phyloP scores from a whole-genome alignment of 805 yeast species.

The Saturnispora gosingensis region DNA sequence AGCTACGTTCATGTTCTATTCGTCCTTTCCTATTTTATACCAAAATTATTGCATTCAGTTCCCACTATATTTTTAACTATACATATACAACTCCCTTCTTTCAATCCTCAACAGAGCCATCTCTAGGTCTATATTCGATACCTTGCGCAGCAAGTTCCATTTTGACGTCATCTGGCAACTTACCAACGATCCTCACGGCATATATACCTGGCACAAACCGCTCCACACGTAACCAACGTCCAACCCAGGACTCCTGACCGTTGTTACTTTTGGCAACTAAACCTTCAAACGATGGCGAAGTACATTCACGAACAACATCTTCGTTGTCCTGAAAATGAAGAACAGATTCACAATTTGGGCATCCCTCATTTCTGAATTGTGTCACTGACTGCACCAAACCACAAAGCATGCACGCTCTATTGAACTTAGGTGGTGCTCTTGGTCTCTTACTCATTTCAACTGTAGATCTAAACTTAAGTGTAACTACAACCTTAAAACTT shows the following conservation, averaged over 20 bases:
- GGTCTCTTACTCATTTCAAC: conserved; percentile 21
- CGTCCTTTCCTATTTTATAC: not conserved
- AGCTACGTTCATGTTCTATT: not conserved
- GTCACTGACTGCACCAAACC: conserved; percentile 80
- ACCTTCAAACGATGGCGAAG: conserved; percentile 95
- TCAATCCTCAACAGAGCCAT: conserved; percentile 55
- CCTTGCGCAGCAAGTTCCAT: conserved; percentile 64
- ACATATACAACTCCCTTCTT: not conserved
- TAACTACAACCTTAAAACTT: not conserved
- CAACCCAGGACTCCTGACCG: conserved; percentile 78
- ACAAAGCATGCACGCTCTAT: conserved; percentile 96
- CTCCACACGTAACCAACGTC: conserved; percentile 89
- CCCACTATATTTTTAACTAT: not conserved
- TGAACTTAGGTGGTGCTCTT: conserved; percentile 45
- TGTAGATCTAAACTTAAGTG: not conserved
- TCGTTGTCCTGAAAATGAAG: conserved; percentile 72
- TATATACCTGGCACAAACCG: conserved; percentile 83
- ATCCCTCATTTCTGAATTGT: conserved; percentile 73
- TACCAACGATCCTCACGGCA: conserved; percentile 89
- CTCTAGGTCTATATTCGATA: conserved; percentile 87
- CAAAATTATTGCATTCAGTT: not conserved
- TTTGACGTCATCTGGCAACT: conserved; percentile 78
- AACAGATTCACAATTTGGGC: conserved; percentile 93
- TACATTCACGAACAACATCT: conserved; percentile 77
- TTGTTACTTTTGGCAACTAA: conserved; percentile 84